Percentiles rank a stretch among this genome's conserved stretches.
phyloP scores from a whole-genome alignment of 306 rosid species.

The Ziziphus jujuba region DNA sequence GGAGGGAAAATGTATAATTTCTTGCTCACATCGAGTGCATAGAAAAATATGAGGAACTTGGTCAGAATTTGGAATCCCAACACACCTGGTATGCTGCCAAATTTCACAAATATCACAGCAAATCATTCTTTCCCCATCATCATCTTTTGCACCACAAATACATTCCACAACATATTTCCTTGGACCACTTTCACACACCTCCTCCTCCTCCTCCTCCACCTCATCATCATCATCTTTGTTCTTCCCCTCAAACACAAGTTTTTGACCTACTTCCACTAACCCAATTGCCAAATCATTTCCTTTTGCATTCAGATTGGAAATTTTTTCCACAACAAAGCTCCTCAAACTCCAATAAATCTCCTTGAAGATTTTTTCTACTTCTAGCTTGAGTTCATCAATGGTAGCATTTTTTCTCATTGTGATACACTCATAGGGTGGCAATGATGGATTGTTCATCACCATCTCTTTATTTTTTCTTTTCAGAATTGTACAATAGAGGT shows the following conservation, averaged over 20 bases:
- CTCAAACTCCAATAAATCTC: constrained; percentile 77
- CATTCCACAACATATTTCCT: constrained; percentile 48
- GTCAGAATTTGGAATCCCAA: constrained; percentile 63
- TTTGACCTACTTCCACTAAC: constrained; percentile 57
- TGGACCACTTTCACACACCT: constrained; percentile 44
- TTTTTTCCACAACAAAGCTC: constrained; percentile 56
- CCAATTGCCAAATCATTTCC: constrained; percentile 53
- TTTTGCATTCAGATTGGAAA: constrained; percentile 38
- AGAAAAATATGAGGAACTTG: constrained; percentile 71
- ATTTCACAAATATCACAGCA: constrained; percentile 84
- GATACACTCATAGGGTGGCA: constrained; percentile 66
- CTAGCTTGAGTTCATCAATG: constrained; percentile 58
- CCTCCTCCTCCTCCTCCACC: constrained; percentile 18
- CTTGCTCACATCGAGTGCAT: constrained; percentile 73
- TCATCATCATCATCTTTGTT: constrained; percentile 12
- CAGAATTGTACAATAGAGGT: constrained; percentile 49
- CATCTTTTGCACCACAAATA: constrained; percentile 75
- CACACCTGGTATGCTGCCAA: constrained; percentile 80
- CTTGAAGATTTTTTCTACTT: constrained; percentile 64
- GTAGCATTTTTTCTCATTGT: constrained; percentile 50
- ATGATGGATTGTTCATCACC: neutral
- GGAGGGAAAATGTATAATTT: constrained; percentile 57
- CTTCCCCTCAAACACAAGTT: constrained; percentile 54
- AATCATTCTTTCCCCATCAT: constrained; percentile 86
- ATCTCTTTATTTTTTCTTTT: constrained; percentile 29